These are phyloP conservation scores for Backusella parvicylindrica DNA, from an alignment of 192 early-diverging fungal genomes.

Conservation along the genomic window DNA sequence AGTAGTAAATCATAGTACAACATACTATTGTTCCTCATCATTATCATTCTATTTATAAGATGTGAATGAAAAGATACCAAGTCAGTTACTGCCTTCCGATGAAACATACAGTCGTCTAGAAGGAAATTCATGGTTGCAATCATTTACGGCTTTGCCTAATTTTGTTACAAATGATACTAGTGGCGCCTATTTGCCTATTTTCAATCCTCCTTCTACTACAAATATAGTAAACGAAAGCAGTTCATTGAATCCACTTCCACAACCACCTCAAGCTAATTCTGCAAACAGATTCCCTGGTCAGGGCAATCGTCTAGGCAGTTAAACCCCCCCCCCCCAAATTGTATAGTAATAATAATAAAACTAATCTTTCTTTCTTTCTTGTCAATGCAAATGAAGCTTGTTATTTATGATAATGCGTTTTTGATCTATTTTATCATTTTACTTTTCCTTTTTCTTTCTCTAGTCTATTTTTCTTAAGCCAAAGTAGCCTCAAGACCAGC, in stretches of 20 bases:
- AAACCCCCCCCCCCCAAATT: too few species aligned
- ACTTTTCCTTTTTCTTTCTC: neutral
- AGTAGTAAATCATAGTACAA: too few species aligned
- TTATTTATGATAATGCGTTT: neutral
- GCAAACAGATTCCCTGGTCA: neutral
- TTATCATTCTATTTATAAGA: neutral
- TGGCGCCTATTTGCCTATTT: constrained; percentile 12
- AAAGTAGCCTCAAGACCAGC: neutral
- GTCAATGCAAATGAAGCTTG: neutral
- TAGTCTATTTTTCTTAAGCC: neutral
- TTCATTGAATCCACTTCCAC: neutral
- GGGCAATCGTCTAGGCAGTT: neutral
- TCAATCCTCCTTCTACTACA: neutral
- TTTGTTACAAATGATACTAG: constrained; percentile 4
- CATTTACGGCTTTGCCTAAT: neutral
- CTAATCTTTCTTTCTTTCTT: neutral
- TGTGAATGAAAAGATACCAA: neutral
- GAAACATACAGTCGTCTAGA: neutral
- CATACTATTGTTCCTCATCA: too few species aligned
- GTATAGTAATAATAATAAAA: neutral
- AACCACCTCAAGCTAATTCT: neutral
- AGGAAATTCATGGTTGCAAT: neutral
- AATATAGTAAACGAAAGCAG: neutral
- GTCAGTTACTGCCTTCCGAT: neutral
- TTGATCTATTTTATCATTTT: neutral